Evolutionary conservation across 495 filamentous ascomycete species (phyloP).

Genomic region (Neurospora sp.): DNA sequence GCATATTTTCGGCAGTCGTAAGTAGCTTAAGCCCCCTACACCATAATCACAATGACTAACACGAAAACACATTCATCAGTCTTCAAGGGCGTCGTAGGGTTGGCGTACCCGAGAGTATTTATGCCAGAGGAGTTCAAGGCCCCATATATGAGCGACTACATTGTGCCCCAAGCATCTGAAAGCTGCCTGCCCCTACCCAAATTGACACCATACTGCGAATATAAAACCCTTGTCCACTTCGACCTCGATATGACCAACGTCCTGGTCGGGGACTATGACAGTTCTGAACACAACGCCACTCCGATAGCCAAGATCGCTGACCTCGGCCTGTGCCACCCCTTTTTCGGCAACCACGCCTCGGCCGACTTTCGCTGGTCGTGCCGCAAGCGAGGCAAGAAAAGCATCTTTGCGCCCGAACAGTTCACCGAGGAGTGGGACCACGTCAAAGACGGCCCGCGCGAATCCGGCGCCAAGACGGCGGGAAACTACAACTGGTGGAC

Average conservation of each 20-base stretch:
- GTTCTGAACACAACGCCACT: neutral
- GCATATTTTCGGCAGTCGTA: conserved; percentile 9
- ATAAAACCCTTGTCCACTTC: conserved; percentile 3
- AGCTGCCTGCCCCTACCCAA: neutral
- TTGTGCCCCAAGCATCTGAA: neutral
- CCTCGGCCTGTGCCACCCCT: neutral
- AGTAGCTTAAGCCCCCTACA: neutral
- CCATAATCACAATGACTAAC: neutral
- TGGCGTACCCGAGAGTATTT: conserved; percentile 8
- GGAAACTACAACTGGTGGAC: conserved; percentile 8
- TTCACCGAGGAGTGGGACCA: conserved; percentile 11
- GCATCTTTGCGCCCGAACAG: conserved; percentile 4
- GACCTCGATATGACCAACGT: conserved; percentile 7
- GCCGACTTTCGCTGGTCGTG: neutral
- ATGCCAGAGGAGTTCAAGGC: neutral
- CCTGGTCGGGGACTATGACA: conserved; percentile 3
- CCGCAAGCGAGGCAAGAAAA: neutral
- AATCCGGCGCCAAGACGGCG: neutral
- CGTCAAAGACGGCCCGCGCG: neutral
- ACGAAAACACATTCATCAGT: neutral
- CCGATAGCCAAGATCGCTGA: conserved; percentile 4
- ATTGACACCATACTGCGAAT: neutral
- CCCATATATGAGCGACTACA: neutral
- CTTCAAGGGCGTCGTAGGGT: conserved; percentile 5
- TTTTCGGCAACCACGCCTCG: neutral